A percentile compares a stretch with the other conserved stretches of the same genome.
phyloP scores from a whole-genome alignment of 768 basidiomycete genomes.

The Mycena leptocephala region DNA sequence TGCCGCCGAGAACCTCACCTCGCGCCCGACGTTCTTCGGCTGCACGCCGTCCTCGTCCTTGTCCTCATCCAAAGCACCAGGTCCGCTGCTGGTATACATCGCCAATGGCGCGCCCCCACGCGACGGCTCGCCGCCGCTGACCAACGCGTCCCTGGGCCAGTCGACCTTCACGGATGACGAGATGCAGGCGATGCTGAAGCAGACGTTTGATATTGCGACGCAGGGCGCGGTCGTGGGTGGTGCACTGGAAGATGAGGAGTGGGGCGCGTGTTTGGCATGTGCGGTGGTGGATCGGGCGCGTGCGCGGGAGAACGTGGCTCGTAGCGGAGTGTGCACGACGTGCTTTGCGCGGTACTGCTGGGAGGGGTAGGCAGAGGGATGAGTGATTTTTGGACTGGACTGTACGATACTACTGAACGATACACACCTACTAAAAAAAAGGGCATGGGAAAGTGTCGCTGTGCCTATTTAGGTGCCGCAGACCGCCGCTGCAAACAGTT shows the following conservation, averaged over 20 bases:
- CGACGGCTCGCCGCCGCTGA: no score
- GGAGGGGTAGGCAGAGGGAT: slow-evolving; percentile 22
- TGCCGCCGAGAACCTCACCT: slow-evolving; percentile 52
- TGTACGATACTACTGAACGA: no score
- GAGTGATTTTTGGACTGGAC: no score
- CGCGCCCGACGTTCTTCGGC: slow-evolving; percentile 64
- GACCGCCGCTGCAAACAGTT: no score
- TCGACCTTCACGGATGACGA: no score
- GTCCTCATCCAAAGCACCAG: background rate
- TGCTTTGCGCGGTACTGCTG: slow-evolving; percentile 54
- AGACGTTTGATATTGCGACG: slow-evolving; percentile 60
- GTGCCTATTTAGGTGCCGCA: no score
- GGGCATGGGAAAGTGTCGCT: no score
- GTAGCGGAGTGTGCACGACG: slow-evolving; percentile 48
- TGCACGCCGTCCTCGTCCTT: slow-evolving; percentile 50
- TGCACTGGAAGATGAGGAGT: slow-evolving; percentile 55
- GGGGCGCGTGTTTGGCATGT: slow-evolving; percentile 68
- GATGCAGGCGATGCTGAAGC: slow-evolving; percentile 62
- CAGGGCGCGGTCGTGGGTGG: slow-evolving; percentile 55
- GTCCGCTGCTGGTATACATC: slow-evolving; percentile 72
- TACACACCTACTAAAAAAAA: no score
- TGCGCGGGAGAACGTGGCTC: slow-evolving; percentile 35
- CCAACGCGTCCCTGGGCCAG: no score
- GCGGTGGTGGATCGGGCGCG: slow-evolving; percentile 66
- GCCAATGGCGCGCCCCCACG: slow-evolving; percentile 67